Evolutionary conservation across 1,284 basidiomycete genomes (phyloP).

Genomic region (Ustilago trichophora): DNA sequence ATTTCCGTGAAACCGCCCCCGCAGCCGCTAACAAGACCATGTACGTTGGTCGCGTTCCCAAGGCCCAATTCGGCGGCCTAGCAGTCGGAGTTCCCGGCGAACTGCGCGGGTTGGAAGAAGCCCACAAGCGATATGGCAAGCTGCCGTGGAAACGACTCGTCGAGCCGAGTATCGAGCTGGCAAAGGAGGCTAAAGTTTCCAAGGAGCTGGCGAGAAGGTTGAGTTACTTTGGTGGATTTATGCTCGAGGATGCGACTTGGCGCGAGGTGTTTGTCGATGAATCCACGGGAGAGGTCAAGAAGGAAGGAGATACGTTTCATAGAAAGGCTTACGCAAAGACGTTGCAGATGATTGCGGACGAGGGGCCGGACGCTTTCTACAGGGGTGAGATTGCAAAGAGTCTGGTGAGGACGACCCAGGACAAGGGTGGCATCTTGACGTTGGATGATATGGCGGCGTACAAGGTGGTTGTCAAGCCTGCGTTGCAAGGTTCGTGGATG

Average conservation of each 20-base stretch:
- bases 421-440: constrained; percentile 79
- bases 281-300: constrained; percentile 68
- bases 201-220: constrained; percentile 50
- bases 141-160: constrained; percentile 63
- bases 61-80: constrained; percentile 56
- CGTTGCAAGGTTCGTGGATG: constrained; percentile 80
- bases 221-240: constrained; percentile 66
- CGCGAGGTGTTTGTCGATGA: constrained; percentile 68
- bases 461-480: constrained; percentile 74
- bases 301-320: constrained; percentile 52
- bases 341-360: constrained; percentile 47
- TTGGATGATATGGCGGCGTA: constrained; percentile 78
- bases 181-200: constrained; percentile 53
- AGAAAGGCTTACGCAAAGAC: constrained; percentile 52
- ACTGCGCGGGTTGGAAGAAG: constrained; percentile 61
- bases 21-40: constrained; percentile 67
- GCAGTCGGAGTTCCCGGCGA: constrained; percentile 67
- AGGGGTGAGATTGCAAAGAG: constrained; percentile 80
- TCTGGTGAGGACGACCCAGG: constrained; percentile 75
- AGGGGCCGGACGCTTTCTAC: constrained; percentile 61
- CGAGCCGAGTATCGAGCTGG: constrained; percentile 58
- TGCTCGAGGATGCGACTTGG: constrained; percentile 59
- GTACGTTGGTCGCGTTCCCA: constrained; percentile 49
- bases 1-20: constrained; percentile 68
- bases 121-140: constrained; percentile 59